Evolutionary conservation across 2,329 filamentous ascomycete genomes (phyloP).

Genomic region (Neonectria punicea): DNA sequence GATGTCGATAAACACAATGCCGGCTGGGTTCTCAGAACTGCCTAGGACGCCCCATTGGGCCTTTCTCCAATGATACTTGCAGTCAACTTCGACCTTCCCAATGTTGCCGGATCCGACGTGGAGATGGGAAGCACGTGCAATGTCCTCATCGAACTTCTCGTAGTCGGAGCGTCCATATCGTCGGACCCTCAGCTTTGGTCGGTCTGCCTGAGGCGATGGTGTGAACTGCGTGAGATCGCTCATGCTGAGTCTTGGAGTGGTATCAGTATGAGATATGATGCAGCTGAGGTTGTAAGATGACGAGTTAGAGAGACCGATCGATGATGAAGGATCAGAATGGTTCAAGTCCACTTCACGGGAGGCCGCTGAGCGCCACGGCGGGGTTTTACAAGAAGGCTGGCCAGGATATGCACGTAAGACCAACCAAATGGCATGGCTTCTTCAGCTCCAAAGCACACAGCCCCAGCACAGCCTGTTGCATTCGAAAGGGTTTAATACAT

Average conservation of each 20-base stretch:
- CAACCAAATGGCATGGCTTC: too few relatives aligned
- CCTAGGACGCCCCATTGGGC: conserved; percentile 34
- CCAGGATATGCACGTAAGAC: too few relatives aligned
- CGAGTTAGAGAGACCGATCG: too few relatives aligned
- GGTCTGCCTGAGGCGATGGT: background rate
- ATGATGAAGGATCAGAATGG: too few relatives aligned
- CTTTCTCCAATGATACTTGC: conserved; percentile 31
- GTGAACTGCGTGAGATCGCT: conserved; percentile 36
- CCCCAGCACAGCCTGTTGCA: too few relatives aligned
- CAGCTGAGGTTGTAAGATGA: background rate
- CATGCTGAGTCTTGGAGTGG: background rate
- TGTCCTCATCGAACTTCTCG: conserved; percentile 28
- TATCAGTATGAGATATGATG: background rate
- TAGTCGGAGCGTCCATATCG: conserved; percentile 34
- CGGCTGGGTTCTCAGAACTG: conserved; percentile 18
- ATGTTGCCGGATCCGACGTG: conserved; percentile 26
- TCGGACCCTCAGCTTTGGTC: conserved; percentile 13
- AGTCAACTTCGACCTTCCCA: conserved; percentile 35
- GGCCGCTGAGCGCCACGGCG: too few relatives aligned
- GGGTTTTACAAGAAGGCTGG: too few relatives aligned
- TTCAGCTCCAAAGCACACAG: too few relatives aligned
- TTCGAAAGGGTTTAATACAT: too few relatives aligned
- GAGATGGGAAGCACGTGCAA: conserved; percentile 23
- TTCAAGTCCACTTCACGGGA: too few relatives aligned
- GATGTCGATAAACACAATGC: conserved; percentile 36